These are phyloP conservation scores for Penicillium goetzii DNA, from an alignment of 495 filamentous ascomycete species.

Conservation along the genomic window DNA sequence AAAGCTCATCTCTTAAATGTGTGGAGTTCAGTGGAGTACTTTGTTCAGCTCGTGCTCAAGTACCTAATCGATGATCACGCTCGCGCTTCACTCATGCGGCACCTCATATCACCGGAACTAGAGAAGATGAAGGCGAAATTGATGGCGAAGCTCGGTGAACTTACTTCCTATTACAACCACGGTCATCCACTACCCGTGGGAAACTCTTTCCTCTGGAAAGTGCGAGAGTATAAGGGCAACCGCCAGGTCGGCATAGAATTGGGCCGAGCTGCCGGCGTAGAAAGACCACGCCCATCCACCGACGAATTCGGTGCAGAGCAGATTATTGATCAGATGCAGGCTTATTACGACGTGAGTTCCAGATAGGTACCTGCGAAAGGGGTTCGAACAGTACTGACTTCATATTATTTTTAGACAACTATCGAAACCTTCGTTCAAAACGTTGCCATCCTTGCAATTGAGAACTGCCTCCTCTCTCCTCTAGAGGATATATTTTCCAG, in stretches of 20 bases:
- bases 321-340: slow-evolving; percentile 40
- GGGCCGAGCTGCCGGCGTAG: background rate
- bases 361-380: background rate
- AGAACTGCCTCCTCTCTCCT: slow-evolving; percentile 56
- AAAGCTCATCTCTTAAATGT: slow-evolving; percentile 26
- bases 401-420: slow-evolving; percentile 49
- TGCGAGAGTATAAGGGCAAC: slow-evolving; percentile 31
- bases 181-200: slow-evolving; percentile 51
- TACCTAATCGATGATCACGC: slow-evolving; percentile 38
- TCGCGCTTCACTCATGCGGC: slow-evolving; percentile 28
- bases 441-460: slow-evolving; percentile 59
- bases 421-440: slow-evolving; percentile 66
- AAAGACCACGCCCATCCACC: slow-evolving; percentile 8
- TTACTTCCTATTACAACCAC: slow-evolving; percentile 48
- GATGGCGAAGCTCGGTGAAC: slow-evolving; percentile 43
- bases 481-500: slow-evolving; percentile 35
- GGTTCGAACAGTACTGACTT: background rate
- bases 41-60: slow-evolving; percentile 33
- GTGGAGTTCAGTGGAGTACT: slow-evolving; percentile 31
- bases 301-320: slow-evolving; percentile 27
- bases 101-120: slow-evolving; percentile 31
- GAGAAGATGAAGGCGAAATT: slow-evolving; percentile 36
- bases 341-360: slow-evolving; percentile 43
- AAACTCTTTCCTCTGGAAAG: slow-evolving; percentile 6
- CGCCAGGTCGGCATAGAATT: slow-evolving; percentile 23